Base-by-base conservation (phyloP, 2,329 filamentous ascomycete genomes). In the Xylariaceae sp. region DNA sequence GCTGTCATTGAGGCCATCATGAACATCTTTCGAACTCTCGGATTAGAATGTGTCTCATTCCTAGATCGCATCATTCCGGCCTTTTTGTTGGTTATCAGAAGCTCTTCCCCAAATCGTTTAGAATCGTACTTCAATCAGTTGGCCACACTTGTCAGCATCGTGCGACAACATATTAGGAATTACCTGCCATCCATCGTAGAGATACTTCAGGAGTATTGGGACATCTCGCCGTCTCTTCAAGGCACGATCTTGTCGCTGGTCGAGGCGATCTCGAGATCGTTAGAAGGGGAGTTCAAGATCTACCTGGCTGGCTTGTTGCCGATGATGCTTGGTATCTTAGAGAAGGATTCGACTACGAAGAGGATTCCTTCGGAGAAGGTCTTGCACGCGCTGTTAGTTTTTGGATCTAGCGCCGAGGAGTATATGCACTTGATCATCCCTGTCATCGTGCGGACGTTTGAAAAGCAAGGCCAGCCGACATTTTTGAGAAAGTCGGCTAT, bases 391-490 rank as follows among this genome's bases (percentile, higher is more conserved):
- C 96, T 99, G 74, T 78, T 99, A 24, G 91, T 99, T 0, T 99
- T 99, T 71, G 96, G 96, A 1, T 89, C 93, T 0, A 98, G 93
- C 69, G 91, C 90, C 9, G 95, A 99, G 72, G 95, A 99, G 73
- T 99, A 99, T 73, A 99, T 99, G 95, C 95, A 99, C 72, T 82
- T 99, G 49, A 98, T 99, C 65, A 91, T 99, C 48, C 95, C 95
- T 0, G 92, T 96, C 31, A 92, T 99, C 68, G 93, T 99, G 7
- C 87, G 90, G 40, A 90, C 96, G 45, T 98, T 99, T 69, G 94
- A 99, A 72, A 96, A 92, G 69, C 85, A 89, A 28, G 87, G 89
- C 9, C 91, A 96, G 62, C 92, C 92, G 6, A 79, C 85, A 1
- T 88, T 88, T 57, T 86, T 97, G 44, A 85, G 92, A 50, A 96